Conservation (phyloP, 2,329 filamentous ascomycete species). For the Ophiostoma sp. region DNA sequence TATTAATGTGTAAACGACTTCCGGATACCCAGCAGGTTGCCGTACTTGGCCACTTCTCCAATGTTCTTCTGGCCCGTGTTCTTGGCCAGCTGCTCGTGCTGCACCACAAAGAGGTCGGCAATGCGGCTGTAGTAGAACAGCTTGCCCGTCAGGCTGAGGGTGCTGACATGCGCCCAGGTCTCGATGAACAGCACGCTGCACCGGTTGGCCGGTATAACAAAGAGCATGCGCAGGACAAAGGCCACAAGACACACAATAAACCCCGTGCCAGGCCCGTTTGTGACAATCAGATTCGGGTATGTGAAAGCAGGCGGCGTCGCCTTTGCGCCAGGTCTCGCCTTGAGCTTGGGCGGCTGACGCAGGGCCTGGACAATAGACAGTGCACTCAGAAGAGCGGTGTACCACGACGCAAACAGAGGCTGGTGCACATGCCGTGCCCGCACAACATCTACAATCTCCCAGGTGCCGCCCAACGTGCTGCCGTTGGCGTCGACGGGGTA, state of each 20-base stretch:
- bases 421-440: slow-evolving; percentile 81
- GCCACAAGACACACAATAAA: slow-evolving; percentile 62
- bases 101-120: slow-evolving; percentile 75
- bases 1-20: slow-evolving; percentile 17
- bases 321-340: slow-evolving; percentile 21
- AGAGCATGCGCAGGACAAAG: slow-evolving; percentile 45
- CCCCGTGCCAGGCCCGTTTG: slow-evolving; percentile 83
- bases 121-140: slow-evolving; percentile 60
- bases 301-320: background rate
- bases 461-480: slow-evolving; percentile 42
- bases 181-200: slow-evolving; percentile 82
- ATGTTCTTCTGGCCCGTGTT: slow-evolving; percentile 37
- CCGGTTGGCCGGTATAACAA: slow-evolving; percentile 43
- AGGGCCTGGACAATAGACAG: slow-evolving; percentile 40
- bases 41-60: slow-evolving; percentile 27
- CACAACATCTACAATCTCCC: slow-evolving; percentile 62
- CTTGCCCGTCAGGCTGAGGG: slow-evolving; percentile 77
- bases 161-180: slow-evolving; percentile 81
- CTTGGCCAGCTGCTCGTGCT: slow-evolving; percentile 63
- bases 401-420: slow-evolving; percentile 64
- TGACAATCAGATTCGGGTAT: slow-evolving; percentile 71
- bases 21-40: slow-evolving; percentile 31
- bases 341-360: slow-evolving; percentile 30
- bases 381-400: slow-evolving; percentile 57
- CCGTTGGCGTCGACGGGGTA: slow-evolving; percentile 28